phyloP scores from a whole-genome alignment of 768 basidiomycete genomes.

The Boletus tomentosulus region DNA sequence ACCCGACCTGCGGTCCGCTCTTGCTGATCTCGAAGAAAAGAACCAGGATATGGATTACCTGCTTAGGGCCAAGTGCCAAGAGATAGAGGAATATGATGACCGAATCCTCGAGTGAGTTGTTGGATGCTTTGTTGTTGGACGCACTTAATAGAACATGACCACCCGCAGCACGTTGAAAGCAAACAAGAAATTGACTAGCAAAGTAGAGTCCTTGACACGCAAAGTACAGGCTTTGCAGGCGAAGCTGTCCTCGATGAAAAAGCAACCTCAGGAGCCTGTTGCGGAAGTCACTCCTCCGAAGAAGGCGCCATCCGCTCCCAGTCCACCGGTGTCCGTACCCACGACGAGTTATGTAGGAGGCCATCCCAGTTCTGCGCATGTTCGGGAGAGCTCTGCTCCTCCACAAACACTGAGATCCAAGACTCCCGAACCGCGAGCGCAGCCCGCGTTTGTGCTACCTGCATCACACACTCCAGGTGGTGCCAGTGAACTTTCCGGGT shows the following conservation, averaged over 20 bases:
- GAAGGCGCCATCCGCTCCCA: conserved; percentile 3
- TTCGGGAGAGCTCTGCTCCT: conserved; percentile 39
- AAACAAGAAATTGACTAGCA: conserved; percentile 69
- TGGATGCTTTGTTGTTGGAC: conserved; percentile 2
- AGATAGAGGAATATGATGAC: conserved; percentile 85
- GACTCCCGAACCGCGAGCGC: conserved; percentile 46
- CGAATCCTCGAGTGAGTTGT: conserved; percentile 61
- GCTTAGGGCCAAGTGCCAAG: conserved; percentile 60
- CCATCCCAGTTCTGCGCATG: conserved; percentile 7
- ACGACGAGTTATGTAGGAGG: background rate
- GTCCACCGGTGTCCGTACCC: conserved; percentile 15
- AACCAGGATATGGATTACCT: conserved; percentile 75
- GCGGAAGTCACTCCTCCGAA: conserved; percentile 10
- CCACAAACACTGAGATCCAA: conserved; percentile 43
- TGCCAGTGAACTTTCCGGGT: conserved; percentile 26
- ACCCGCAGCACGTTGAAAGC: conserved; percentile 64
- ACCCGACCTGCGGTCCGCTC: conserved; percentile 50
- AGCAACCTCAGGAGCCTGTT: conserved; percentile 22
- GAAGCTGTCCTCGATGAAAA: conserved; percentile 57
- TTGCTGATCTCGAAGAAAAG: conserved; percentile 62
- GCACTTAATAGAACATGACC: conserved; percentile 1
- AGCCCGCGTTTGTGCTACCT: conserved; percentile 14
- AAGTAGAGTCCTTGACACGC: conserved; percentile 66
- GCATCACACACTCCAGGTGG: conserved; percentile 48
- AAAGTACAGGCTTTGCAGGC: conserved; percentile 70